Evolutionary conservation across 2,329 filamentous ascomycete genomes (phyloP).

Genomic region (Cladobotryum mycophilum): DNA sequence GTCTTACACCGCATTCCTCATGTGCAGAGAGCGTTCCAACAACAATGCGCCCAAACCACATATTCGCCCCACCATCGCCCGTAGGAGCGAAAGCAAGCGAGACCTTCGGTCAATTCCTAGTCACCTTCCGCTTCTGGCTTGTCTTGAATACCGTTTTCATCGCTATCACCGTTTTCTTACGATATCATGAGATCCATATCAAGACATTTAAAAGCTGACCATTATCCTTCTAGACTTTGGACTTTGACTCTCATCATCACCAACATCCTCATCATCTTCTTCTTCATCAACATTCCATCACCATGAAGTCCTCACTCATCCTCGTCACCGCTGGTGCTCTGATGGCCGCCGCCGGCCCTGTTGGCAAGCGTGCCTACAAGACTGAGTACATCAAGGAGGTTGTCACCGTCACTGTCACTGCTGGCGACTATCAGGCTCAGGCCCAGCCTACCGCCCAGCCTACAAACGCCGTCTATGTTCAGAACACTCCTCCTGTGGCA

Average conservation of each 20-base stretch:
- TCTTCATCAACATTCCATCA: not conserved
- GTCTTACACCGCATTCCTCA: not conserved
- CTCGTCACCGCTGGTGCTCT: conserved; percentile 40
- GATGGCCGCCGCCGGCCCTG: conserved; percentile 39
- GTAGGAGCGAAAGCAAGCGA: too few relatives aligned
- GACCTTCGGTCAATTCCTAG: too few relatives aligned
- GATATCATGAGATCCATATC: too few relatives aligned
- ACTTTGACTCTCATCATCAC: conserved; percentile 1
- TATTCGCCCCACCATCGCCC: not conserved
- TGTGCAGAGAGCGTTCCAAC: conserved; percentile 3
- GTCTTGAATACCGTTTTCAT: too few relatives aligned
- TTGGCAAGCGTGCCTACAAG: conserved; percentile 35
- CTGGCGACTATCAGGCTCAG: conserved; percentile 13
- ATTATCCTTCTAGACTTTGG: not conserved
- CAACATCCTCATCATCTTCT: not conserved
- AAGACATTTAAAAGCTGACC: conserved; percentile 5
- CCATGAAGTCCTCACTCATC: conserved; percentile 21
- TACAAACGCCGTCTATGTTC: conserved; percentile 20
- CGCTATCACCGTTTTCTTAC: too few relatives aligned
- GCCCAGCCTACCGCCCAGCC: conserved; percentile 11
- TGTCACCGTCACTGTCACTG: conserved; percentile 41
- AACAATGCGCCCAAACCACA: not conserved
- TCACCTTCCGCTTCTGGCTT: too few relatives aligned
- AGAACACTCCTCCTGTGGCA: conserved; percentile 12
- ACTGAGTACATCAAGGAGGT: conserved; percentile 36